phyloP scores from a whole-genome alignment of 116 monocot species.

The Dioscorea cayenensis region DNA sequence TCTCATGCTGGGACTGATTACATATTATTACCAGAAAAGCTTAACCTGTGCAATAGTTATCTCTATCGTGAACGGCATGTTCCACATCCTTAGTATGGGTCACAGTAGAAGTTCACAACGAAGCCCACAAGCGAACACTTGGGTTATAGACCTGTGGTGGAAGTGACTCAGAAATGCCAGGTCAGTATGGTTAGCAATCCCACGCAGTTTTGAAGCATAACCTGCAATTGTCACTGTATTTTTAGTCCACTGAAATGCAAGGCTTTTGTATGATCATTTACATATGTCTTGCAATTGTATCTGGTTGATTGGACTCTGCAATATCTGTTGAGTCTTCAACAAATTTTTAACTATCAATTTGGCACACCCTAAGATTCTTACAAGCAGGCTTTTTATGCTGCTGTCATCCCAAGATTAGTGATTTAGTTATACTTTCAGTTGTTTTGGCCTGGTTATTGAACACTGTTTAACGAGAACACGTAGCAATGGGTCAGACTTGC shows the following conservation, averaged over 20 bases:
- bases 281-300: background rate
- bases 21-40: slow-evolving; percentile 50
- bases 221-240: slow-evolving; percentile 4
- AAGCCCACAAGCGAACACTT: slow-evolving; percentile 49
- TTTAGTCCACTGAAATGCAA: background rate
- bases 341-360: too few relatives aligned
- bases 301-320: background rate
- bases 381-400: too few relatives aligned
- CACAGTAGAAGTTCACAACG: slow-evolving; percentile 55
- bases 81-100: slow-evolving; percentile 56
- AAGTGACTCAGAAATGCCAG: slow-evolving; percentile 53
- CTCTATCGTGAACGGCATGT: slow-evolving; percentile 53
- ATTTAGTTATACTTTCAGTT: too few relatives aligned
- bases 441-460: too few relatives aligned
- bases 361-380: too few relatives aligned
- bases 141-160: slow-evolving; percentile 43
- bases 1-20: slow-evolving; percentile 28
- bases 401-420: too few relatives aligned
- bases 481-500: too few relatives aligned
- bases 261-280: background rate
- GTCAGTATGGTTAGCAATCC: slow-evolving; percentile 48
- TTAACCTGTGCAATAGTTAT: slow-evolving; percentile 51
- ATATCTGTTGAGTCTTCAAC: too few relatives aligned
- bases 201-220: slow-evolving; percentile 45
- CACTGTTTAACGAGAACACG: too few relatives aligned